Percentiles rank a stretch among this genome's conserved stretches.
Evolutionary conservation across 1,139 yeast genomes (phyloP).

Genomic region (Zhuliangozyma parablackwelliae): DNA sequence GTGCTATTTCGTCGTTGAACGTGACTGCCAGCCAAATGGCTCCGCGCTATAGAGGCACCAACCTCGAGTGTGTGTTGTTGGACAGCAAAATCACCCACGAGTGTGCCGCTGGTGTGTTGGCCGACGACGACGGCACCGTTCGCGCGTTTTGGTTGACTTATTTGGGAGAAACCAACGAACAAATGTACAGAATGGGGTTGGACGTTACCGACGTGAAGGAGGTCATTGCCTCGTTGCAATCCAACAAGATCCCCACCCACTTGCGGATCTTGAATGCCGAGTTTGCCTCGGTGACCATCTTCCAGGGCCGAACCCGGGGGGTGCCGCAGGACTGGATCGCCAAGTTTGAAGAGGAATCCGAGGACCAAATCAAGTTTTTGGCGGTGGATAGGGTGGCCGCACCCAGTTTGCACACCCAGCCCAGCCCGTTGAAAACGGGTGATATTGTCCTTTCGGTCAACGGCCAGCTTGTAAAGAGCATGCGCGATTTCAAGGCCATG

Average conservation of each 20-base stretch:
- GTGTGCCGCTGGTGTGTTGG: slow-evolving; percentile 76
- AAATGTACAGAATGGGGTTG: slow-evolving; percentile 73
- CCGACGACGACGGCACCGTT: slow-evolving; percentile 74
- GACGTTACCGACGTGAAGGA: slow-evolving; percentile 63
- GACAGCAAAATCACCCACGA: slow-evolving; percentile 72
- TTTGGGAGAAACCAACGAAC: slow-evolving; percentile 68
- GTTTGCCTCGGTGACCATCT: slow-evolving; percentile 61
- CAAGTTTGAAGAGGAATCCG: slow-evolving; percentile 53
- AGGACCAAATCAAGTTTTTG: slow-evolving; percentile 68
- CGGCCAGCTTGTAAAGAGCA: slow-evolving; percentile 57
- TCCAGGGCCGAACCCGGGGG: slow-evolving; percentile 79
- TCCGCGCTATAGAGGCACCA: slow-evolving; percentile 85
- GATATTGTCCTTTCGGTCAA: slow-evolving; percentile 74
- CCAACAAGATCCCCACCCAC: slow-evolving; percentile 49
- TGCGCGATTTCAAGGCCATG: slow-evolving; percentile 62
- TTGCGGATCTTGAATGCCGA: slow-evolving; percentile 75
- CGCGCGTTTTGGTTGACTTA: slow-evolving; percentile 83
- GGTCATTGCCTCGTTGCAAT: slow-evolving; percentile 53
- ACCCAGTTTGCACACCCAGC: slow-evolving; percentile 24
- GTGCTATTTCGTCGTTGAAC: slow-evolving; percentile 70
- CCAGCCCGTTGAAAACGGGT: slow-evolving; percentile 46
- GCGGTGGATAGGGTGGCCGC: slow-evolving; percentile 68
- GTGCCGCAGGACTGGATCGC: slow-evolving; percentile 81
- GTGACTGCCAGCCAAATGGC: slow-evolving; percentile 64
- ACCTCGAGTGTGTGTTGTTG: slow-evolving; percentile 70